Evolutionary conservation across 2,329 filamentous ascomycete species (phyloP), one percentile per base, ranked within the genome.

Genomic region (Zymoseptoria passerinii): DNA sequence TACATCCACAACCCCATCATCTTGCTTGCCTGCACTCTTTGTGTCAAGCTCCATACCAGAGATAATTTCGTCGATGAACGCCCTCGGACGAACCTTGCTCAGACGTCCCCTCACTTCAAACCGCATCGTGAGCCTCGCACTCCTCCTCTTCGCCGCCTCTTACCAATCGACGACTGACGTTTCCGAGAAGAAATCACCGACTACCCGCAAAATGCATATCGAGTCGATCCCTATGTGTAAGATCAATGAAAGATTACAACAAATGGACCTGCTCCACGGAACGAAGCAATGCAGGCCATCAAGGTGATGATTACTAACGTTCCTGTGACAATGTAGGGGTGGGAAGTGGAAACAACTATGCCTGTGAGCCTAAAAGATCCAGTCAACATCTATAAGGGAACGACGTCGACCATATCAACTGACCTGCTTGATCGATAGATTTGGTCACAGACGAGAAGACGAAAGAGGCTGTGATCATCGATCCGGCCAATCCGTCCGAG

Each of bases 151-250:
- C 35, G 35, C 35, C 35, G 35, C 35, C 35, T 44, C 5, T 44
- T 44, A 44, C 35, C 35, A n/a, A 44, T 44, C 35, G 13, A 16
- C 16, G 35, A 44, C 67, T 70, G 63, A 70, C 64, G 9, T 19
- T 7, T n/a, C 29, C 18, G n/a, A 23, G 29, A 16, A 52, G 52
- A 65, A 68, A 63, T 61, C 64, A 57, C 58, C 57, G 29, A 54
- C 27, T 35, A 44, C 58, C 35, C 61, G 67, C 60, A 71, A 71
- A 59, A 94, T 94, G 89, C 88, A 92, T 83, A 87, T 92, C 77
- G 83, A 89, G 75, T 88, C 88, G 66, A 92, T 94, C 75, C 88
- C 89, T 58, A 92, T 94, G 88, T 92, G 89, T 91, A 83, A 70
- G 85, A 13, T n/a, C 2, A 23, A 23, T 44, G 4, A 7, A 16